phyloP scores from a whole-genome alignment of 345 rosid genomes.

The Murraya koenigii region DNA sequence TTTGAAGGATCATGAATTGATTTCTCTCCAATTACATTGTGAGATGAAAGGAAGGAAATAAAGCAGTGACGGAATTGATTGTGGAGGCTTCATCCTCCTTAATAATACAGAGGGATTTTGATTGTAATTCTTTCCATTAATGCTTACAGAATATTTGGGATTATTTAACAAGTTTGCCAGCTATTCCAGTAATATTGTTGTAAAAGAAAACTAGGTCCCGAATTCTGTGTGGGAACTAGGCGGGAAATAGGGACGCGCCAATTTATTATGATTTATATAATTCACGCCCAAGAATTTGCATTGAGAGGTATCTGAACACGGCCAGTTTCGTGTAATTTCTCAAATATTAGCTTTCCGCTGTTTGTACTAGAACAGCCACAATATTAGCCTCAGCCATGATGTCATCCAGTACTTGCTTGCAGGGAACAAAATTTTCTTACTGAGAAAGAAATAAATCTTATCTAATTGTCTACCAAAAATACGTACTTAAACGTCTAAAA shows the following conservation, averaged over 20 bases:
- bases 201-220: background rate
- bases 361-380: no score
- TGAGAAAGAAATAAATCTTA: background rate
- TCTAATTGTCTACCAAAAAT: background rate
- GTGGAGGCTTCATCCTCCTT: background rate
- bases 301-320: background rate
- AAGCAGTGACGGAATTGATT: background rate
- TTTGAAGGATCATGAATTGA: conserved; percentile 11
- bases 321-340: no score
- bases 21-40: background rate
- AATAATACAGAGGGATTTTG: background rate
- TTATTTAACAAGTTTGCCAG: background rate
- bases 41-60: background rate
- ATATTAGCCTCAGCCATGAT: background rate
- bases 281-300: background rate
- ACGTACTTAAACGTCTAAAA: background rate
- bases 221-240: background rate
- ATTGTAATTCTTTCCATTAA: background rate
- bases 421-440: background rate
- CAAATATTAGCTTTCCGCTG: no score
- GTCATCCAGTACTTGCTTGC: background rate
- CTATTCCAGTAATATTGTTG: background rate
- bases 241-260: background rate
- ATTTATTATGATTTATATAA: background rate
- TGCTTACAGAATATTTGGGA: background rate